Percentiles rank a stretch among this genome's conserved stretches.
These are phyloP conservation scores for Trichoderma orchidacearum DNA, from an alignment of 495 filamentous ascomycete genomes.

Conservation along the genomic window DNA sequence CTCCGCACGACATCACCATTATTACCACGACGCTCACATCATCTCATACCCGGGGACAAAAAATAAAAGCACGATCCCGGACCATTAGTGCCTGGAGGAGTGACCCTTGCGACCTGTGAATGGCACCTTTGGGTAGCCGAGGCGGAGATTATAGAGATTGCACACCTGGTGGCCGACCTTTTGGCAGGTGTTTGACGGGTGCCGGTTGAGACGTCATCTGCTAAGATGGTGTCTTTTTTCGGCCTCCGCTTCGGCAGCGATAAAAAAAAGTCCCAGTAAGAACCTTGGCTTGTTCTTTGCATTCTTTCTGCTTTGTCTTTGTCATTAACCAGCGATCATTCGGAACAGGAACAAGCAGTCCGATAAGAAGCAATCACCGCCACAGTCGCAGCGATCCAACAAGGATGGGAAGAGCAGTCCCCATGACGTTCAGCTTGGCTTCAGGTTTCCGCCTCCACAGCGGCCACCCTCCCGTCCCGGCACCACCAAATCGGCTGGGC, in stretches of 20 bases:
- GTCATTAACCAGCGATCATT: background rate
- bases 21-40: no score
- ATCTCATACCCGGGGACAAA: no score
- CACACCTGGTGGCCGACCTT: background rate
- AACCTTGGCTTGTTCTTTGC: background rate
- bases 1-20: background rate
- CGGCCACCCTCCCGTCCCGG: background rate
- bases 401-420: background rate
- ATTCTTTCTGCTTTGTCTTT: background rate
- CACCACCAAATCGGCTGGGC: background rate
- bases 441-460: background rate
- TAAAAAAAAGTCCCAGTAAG: slow-evolving; percentile 33
- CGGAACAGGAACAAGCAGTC: background rate
- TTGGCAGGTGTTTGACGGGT: background rate
- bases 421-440: slow-evolving; percentile 4
- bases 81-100: background rate
- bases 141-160: background rate
- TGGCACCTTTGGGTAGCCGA: background rate
- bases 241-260: slow-evolving; percentile 31
- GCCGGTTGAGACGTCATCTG: background rate
- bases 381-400: background rate
- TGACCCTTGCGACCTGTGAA: background rate
- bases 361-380: background rate
- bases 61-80: background rate
- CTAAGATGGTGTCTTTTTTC: slow-evolving; percentile 35